These are phyloP conservation scores for Botrytis byssoidea DNA, from an alignment of 2,329 filamentous ascomycete species.

Conservation along the genomic window DNA sequence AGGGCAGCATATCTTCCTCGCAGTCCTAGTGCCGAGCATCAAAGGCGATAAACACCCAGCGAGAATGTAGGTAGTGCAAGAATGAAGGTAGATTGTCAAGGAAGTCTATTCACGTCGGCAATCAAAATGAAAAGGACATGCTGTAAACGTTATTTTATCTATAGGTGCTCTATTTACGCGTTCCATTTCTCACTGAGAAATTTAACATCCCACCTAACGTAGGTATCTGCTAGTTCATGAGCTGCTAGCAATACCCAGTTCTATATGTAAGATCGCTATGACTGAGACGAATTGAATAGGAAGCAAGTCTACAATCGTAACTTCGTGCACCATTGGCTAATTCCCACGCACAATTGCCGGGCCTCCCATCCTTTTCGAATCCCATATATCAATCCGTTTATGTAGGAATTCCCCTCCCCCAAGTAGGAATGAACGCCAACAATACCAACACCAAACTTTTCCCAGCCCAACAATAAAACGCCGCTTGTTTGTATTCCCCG, in stretches of 20 bases:
- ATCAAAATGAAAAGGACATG: not conserved
- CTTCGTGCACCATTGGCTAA: not conserved
- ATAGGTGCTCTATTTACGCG: not conserved
- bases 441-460: constrained; percentile 9
- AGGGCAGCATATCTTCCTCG: not conserved
- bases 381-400: not conserved
- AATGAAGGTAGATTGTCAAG: not conserved
- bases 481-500: not conserved
- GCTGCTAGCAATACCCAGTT: not conserved
- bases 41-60: not conserved
- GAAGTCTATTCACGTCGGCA: not conserved
- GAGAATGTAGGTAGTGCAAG: not conserved
- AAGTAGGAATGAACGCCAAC: not conserved
- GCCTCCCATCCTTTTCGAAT: not conserved
- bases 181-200: not conserved
- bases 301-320: not conserved
- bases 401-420: not conserved
- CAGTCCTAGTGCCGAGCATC: not conserved
- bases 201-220: not conserved
- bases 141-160: not conserved
- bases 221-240: not conserved
- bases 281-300: not conserved
- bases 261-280: not conserved
- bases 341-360: not conserved
- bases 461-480: not conserved